Conservation (phyloP, 441 rosid species). For the Dalechampia spathulata region DNA sequence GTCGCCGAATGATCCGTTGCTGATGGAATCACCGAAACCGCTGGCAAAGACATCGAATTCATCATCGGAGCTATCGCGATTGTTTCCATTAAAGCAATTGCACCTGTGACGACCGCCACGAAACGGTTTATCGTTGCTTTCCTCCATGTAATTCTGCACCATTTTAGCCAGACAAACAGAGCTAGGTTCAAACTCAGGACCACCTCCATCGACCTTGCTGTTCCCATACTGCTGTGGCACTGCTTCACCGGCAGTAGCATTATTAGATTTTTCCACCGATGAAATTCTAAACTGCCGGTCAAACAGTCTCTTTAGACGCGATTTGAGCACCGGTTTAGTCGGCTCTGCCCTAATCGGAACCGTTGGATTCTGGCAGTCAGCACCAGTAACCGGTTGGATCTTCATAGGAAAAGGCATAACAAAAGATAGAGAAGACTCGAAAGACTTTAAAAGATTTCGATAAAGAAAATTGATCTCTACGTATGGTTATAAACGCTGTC, state of each 20-base stretch:
- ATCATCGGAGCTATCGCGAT: too few relatives aligned
- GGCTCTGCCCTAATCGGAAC: conserved; percentile 45
- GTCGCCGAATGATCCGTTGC: too few relatives aligned
- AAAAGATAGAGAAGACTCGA: too few relatives aligned
- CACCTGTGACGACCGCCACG: too few relatives aligned
- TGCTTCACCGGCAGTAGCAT: conserved; percentile 20
- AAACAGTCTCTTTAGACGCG: conserved; percentile 73
- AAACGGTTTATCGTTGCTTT: conserved; percentile 58
- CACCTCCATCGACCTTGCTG: too few relatives aligned
- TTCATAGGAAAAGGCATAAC: too few relatives aligned
- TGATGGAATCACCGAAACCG: too few relatives aligned
- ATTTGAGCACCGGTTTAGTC: conserved; percentile 66
- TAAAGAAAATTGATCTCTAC: too few relatives aligned
- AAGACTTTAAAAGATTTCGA: too few relatives aligned
- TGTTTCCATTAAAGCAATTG: too few relatives aligned
- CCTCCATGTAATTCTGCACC: conserved; percentile 89
- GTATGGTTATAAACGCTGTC: too few relatives aligned
- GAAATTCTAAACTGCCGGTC: conserved; percentile 68
- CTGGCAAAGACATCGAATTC: conserved; percentile 28
- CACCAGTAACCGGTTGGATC: conserved; percentile 73
- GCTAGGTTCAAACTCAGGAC: conserved; percentile 73
- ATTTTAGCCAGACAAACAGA: conserved; percentile 75
- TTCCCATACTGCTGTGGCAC: too few relatives aligned
- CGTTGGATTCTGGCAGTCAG: conserved; percentile 34
- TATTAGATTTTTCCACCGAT: conserved; percentile 43